Percentiles rank a stretch among this genome's conserved stretches.
These are phyloP conservation scores for Sisymbrium irio DNA, from an alignment of 345 rosid species.

Conservation along the genomic window DNA sequence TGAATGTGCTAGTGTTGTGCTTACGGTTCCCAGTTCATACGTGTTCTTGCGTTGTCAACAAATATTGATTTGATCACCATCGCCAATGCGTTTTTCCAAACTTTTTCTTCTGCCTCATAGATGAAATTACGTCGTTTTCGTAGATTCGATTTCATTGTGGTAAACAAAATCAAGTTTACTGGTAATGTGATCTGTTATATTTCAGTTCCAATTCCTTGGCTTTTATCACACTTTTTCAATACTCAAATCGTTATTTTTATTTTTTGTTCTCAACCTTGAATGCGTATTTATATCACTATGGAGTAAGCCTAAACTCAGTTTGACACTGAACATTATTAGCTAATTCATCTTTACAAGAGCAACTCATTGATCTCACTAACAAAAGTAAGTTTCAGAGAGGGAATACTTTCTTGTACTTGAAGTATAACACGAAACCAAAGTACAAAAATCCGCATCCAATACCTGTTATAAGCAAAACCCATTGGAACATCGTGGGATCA, in stretches of 20 bases:
- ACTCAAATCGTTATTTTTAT: background rate
- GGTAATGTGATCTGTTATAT: background rate
- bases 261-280: background rate
- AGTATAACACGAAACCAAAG: constrained; percentile 62
- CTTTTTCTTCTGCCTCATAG: too few relatives aligned
- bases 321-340: background rate
- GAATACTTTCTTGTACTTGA: constrained; percentile 79
- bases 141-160: background rate
- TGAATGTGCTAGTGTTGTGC: background rate
- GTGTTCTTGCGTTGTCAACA: background rate
- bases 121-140: background rate
- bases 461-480: constrained; percentile 75
- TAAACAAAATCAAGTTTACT: background rate
- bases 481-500: constrained; percentile 55
- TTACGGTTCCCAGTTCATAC: background rate
- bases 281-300: background rate
- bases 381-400: constrained; percentile 45
- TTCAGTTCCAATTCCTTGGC: background rate
- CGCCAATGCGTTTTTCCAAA: too few relatives aligned
- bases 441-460: constrained; percentile 52
- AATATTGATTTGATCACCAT: background rate
- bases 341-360: constrained; percentile 6
- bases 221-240: background rate
- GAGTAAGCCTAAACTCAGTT: constrained; percentile 1
- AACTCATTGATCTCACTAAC: background rate